Percentiles rank a stretch among this genome's conserved stretches.
Conservation (phyloP, 768 basidiomycete genomes). For the Rhizopogon vesiculosus region DNA sequence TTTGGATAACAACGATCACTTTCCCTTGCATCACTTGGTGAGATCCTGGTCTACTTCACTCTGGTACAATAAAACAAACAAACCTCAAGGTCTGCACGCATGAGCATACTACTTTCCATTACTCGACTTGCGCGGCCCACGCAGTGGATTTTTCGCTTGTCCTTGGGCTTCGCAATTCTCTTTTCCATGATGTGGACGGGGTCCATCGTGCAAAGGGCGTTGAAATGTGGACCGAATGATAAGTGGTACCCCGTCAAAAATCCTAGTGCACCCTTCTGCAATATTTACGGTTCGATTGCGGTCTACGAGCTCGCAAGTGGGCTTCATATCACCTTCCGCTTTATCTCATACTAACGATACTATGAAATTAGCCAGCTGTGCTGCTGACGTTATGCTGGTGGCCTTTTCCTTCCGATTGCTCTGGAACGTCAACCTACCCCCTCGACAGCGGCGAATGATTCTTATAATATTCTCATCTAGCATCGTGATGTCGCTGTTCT, state of each 20-base stretch:
- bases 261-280: not conserved
- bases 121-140: conserved; percentile 18
- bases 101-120: conserved; percentile 21
- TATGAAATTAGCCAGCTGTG: not conserved
- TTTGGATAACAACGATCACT: conserved; percentile 15
- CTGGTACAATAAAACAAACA: not conserved
- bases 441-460: conserved; percentile 12
- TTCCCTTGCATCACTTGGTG: conserved; percentile 20
- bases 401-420: conserved; percentile 6
- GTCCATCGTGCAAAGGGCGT: conserved; percentile 1
- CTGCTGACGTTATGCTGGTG: conserved; percentile 4
- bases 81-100: conserved; percentile 17
- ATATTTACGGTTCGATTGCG: not conserved
- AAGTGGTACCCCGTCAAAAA: conserved; percentile 5
- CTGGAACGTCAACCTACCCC: conserved; percentile 12
- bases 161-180: conserved; percentile 1
- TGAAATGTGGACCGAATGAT: not conserved
- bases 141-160: not conserved
- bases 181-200: conserved; percentile 15
- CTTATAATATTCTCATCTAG: conserved; percentile 5
- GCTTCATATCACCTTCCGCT: not conserved
- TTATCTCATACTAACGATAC: not conserved
- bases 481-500: conserved; percentile 9
- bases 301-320: conserved; percentile 5
- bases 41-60: not conserved